Conservation (phyloP, 148 eudicot genomes). For the Silene uniflora region DNA sequence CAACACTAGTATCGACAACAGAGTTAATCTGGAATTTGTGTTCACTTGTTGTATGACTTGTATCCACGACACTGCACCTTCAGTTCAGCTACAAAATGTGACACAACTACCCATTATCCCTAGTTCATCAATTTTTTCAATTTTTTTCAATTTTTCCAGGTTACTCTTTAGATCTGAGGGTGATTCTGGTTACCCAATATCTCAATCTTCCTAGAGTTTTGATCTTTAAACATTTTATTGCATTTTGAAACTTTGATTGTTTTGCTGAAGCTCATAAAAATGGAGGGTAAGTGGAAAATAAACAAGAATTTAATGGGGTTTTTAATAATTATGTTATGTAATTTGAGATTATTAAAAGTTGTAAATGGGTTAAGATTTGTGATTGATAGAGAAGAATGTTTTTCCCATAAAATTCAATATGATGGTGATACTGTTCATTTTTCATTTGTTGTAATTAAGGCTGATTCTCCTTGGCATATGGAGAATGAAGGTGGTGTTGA, state of each 20-base stretch:
- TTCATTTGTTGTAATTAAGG: slow-evolving; percentile 68
- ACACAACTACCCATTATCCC: too few species aligned
- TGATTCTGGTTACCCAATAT: not conserved
- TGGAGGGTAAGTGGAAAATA: slow-evolving; percentile 26
- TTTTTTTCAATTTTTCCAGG: too few species aligned
- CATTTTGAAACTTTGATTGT: not conserved
- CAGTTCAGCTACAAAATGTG: too few species aligned
- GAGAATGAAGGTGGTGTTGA: slow-evolving; percentile 54
- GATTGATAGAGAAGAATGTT: slow-evolving; percentile 79
- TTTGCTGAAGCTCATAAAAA: not conserved
- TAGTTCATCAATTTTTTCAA: too few species aligned
- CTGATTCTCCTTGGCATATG: slow-evolving; percentile 50
- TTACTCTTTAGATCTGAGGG: not conserved
- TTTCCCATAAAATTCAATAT: slow-evolving; percentile 51
- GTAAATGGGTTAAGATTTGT: slow-evolving; percentile 57
- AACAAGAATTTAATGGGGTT: slow-evolving; percentile 9
- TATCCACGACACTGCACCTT: too few species aligned
- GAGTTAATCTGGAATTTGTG: too few species aligned
- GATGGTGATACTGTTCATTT: slow-evolving; percentile 59
- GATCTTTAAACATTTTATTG: slow-evolving; percentile 6
- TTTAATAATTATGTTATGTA: slow-evolving; percentile 21
- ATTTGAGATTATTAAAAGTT: slow-evolving; percentile 26
- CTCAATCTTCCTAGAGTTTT: not conserved
- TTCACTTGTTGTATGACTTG: too few species aligned
- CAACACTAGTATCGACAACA: too few species aligned